Percentiles rank a stretch among this genome's conserved stretches.
Evolutionary conservation across 179 eudicot genomes (phyloP).

Genomic region (Silene noctiflora): DNA sequence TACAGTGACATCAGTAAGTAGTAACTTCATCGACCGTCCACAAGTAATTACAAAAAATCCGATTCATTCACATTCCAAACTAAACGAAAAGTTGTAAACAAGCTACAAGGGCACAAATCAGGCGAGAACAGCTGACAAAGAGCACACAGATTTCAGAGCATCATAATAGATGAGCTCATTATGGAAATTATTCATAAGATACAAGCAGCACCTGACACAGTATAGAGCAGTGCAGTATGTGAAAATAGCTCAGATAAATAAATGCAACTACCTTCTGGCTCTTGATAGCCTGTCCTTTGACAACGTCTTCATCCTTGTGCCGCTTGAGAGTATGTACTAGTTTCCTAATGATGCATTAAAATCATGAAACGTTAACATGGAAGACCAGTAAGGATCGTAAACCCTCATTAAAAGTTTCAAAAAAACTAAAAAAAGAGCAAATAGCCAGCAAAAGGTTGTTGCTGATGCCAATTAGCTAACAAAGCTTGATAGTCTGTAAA

Average conservation of each 20-base stretch:
- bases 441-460: not conserved
- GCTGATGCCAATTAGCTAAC: not conserved
- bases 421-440: not conserved
- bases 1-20: not conserved
- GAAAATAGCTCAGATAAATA: not conserved
- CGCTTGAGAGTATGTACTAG: slow-evolving; percentile 57
- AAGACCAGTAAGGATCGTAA: not conserved
- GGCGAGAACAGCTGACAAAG: not conserved
- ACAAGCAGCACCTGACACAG: not conserved
- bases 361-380: not conserved
- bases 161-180: not conserved
- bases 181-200: not conserved
- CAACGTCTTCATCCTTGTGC: slow-evolving; percentile 66
- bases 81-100: not conserved
- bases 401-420: not conserved
- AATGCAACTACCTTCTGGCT: slow-evolving; percentile 61
- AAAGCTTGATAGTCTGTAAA: slow-evolving; percentile 4
- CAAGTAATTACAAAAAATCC: not conserved
- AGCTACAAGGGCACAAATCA: not conserved
- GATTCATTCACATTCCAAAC: not conserved
- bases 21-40: not conserved
- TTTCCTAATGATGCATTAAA: slow-evolving; percentile 36
- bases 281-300: slow-evolving; percentile 80
- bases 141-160: not conserved
- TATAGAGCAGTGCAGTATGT: not conserved